Conservation (phyloP, 257 asterid species). For the Linaria vulgaris region DNA sequence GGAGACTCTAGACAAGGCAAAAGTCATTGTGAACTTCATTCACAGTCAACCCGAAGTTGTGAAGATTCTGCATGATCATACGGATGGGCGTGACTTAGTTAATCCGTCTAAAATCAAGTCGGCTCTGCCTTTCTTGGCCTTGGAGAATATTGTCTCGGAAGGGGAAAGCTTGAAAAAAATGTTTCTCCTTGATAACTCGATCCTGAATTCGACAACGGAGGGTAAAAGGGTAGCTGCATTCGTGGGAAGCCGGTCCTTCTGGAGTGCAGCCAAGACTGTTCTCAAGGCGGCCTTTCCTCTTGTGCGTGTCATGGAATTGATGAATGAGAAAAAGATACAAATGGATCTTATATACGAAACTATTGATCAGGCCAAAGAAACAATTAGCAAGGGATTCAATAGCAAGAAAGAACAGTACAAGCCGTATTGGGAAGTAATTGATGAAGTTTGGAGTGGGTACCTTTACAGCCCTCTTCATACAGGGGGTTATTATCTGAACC, state of each 20-base stretch:
- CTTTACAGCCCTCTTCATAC: conserved; percentile 45
- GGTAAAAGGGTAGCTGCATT: conserved; percentile 40
- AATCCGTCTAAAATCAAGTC: conserved; percentile 33
- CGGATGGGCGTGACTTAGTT: conserved; percentile 28
- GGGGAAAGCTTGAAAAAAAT: conserved; percentile 29
- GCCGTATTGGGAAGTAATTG: conserved; percentile 40
- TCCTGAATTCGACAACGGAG: conserved; percentile 25
- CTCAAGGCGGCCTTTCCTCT: conserved; percentile 20
- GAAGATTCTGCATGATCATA: background rate
- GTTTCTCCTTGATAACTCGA: conserved; percentile 29
- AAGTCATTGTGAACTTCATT: conserved; percentile 40
- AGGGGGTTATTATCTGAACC: conserved; percentile 40
- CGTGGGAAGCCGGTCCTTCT: conserved; percentile 26
- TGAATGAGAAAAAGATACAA: conserved; percentile 18
- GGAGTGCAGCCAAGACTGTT: background rate
- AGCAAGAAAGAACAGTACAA: conserved; percentile 22
- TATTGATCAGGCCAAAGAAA: conserved; percentile 42
- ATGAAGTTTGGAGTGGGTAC: conserved; percentile 37
- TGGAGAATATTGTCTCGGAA: conserved; percentile 51
- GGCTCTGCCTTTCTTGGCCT: conserved; percentile 38
- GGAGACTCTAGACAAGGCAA: conserved; percentile 44
- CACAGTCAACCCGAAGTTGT: conserved; percentile 9
- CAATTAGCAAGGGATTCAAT: conserved; percentile 29
- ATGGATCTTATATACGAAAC: conserved; percentile 35
- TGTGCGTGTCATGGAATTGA: conserved; percentile 1